A percentile compares a stretch with the other conserved stretches of the same genome.
These are phyloP conservation scores for Sesbania bispinosa DNA, from an alignment of 306 rosid species.

Conservation along the genomic window DNA sequence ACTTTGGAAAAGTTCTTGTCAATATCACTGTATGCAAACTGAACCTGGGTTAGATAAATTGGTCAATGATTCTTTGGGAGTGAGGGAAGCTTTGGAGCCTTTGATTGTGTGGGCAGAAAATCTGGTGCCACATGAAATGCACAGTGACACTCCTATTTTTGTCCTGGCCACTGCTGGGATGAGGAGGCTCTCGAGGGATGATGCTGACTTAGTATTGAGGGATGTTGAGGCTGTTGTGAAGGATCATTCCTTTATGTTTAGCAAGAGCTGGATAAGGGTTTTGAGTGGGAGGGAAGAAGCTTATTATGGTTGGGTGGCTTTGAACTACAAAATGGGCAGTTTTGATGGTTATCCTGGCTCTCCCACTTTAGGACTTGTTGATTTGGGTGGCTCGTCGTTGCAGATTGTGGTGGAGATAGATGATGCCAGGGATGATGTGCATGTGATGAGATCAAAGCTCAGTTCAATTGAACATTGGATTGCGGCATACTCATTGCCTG, in stretches of 20 bases:
- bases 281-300: slow-evolving; percentile 90
- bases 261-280: slow-evolving; percentile 68
- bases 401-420: slow-evolving; percentile 64
- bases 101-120: slow-evolving; percentile 66
- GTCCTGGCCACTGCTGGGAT: slow-evolving; percentile 82
- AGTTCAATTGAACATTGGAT: slow-evolving; percentile 46
- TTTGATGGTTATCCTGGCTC: slow-evolving; percentile 34
- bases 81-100: slow-evolving; percentile 64
- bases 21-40: slow-evolving; percentile 86
- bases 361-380: slow-evolving; percentile 70
- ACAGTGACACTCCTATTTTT: slow-evolving; percentile 50
- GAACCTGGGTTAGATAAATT: slow-evolving; percentile 74
- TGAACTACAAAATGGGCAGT: slow-evolving; percentile 66
- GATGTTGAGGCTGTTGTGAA: slow-evolving; percentile 56
- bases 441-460: slow-evolving; percentile 46
- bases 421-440: slow-evolving; percentile 33
- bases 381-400: slow-evolving; percentile 88
- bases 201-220: slow-evolving; percentile 39
- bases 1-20: slow-evolving; percentile 51
- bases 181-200: slow-evolving; percentile 46
- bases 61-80: slow-evolving; percentile 60
- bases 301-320: slow-evolving; percentile 88
- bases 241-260: slow-evolving; percentile 42
- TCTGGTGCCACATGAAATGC: slow-evolving; percentile 50
- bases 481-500: slow-evolving; percentile 56